Conservation (phyloP, 2,329 filamentous ascomycete species). For the Aspergillus fructus region DNA sequence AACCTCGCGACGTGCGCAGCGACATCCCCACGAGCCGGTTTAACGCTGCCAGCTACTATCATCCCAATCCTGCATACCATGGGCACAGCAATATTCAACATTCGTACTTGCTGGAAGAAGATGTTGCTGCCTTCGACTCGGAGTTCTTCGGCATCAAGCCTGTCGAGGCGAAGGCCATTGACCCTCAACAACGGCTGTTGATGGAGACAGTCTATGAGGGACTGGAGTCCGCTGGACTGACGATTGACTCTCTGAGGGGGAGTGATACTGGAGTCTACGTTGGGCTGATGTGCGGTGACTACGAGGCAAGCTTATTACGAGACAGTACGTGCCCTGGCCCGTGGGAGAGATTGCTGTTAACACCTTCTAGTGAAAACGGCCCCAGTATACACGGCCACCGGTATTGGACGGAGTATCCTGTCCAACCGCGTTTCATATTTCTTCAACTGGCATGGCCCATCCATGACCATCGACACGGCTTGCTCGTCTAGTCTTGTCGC, state of each 20-base stretch:
- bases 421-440: constrained; percentile 32
- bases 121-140: constrained; percentile 30
- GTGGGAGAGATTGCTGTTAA: neutral
- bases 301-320: neutral
- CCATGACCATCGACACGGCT: constrained; percentile 34
- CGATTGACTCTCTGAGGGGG: neutral
- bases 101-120: constrained; percentile 24
- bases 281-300: neutral
- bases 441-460: constrained; percentile 35
- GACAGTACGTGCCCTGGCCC: neutral
- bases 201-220: constrained; percentile 29
- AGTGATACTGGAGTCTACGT: neutral
- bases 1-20: neutral
- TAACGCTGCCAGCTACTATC: constrained; percentile 22
- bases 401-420: neutral
- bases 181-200: constrained; percentile 28
- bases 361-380: neutral
- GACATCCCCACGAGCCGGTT: constrained; percentile 17
- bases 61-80: constrained; percentile 19
- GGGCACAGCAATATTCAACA: constrained; percentile 22
- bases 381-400: neutral
- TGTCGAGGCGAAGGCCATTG: constrained; percentile 29
- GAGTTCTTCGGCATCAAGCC: constrained; percentile 33
- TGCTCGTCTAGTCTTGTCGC: constrained; percentile 34
- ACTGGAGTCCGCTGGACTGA: constrained; percentile 24